phyloP scores from a whole-genome alignment of 2,329 filamentous ascomycete genomes.

The Arthrobotrys sphaeroides region DNA sequence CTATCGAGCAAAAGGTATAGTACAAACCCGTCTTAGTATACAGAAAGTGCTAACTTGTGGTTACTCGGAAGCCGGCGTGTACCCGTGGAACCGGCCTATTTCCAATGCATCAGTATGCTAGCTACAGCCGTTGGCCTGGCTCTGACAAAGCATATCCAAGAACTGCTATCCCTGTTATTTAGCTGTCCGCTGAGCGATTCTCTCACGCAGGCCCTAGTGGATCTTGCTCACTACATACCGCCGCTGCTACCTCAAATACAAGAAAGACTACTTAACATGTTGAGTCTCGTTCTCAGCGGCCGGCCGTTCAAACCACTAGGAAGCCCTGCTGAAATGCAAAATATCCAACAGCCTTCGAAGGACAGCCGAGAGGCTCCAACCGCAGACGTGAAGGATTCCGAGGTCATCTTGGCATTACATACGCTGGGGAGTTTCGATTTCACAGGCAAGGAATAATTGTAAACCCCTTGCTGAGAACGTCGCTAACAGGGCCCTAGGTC shows the following conservation, averaged over 20 bases:
- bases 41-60: neutral
- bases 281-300: conserved; percentile 91
- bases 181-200: conserved; percentile 93
- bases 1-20: conserved; percentile 57
- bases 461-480: neutral
- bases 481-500: conserved; percentile 64
- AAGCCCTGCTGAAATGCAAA: conserved; percentile 76
- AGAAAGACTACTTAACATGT: conserved; percentile 89
- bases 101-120: conserved; percentile 93
- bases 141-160: conserved; percentile 97
- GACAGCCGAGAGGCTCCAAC: conserved; percentile 24
- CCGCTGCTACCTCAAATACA: conserved; percentile 93
- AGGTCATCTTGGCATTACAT: conserved; percentile 91
- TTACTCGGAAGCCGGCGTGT: conserved; percentile 37
- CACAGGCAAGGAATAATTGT: conserved; percentile 62
- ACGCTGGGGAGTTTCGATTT: conserved; percentile 99
- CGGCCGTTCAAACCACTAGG: conserved; percentile 92
- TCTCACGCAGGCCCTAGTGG: conserved; percentile 91
- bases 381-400: conserved; percentile 76
- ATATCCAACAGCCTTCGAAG: conserved; percentile 70
- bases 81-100: conserved; percentile 57
- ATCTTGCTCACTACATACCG: conserved; percentile 99
- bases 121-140: conserved; percentile 95
- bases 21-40: neutral
- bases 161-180: conserved; percentile 93